Conservation (phyloP, 1,284 basidiomycete genomes). For the Melampsora occidentalis region DNA sequence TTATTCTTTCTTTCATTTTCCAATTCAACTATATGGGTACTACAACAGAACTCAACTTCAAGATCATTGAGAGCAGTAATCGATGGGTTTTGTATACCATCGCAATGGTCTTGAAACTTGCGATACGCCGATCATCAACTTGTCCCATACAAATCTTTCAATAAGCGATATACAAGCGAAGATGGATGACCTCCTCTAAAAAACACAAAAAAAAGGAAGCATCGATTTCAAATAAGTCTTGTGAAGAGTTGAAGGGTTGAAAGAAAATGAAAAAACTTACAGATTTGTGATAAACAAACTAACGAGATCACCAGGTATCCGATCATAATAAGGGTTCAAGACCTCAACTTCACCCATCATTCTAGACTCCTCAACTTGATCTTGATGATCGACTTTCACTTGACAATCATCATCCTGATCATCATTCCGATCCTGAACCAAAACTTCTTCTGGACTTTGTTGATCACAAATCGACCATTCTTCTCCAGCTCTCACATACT, state of each 20-base stretch:
- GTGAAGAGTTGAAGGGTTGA: too few relatives aligned
- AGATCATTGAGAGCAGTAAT: too few relatives aligned
- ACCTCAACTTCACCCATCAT: slow-evolving; percentile 22
- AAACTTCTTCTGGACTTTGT: slow-evolving; percentile 37
- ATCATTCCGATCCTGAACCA: background rate
- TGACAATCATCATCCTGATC: background rate
- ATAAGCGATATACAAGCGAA: slow-evolving; percentile 33
- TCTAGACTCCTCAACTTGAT: background rate
- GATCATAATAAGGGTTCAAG: slow-evolving; percentile 41
- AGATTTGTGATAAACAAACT: slow-evolving; percentile 43
- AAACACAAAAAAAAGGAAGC: slow-evolving; percentile 1
- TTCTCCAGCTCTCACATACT: slow-evolving; percentile 25
- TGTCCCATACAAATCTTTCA: slow-evolving; percentile 44
- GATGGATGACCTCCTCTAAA: slow-evolving; percentile 39
- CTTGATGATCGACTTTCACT: background rate
- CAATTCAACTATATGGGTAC: too few relatives aligned
- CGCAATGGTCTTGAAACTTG: too few relatives aligned
- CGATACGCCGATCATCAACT: background rate
- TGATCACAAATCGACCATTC: slow-evolving; percentile 25
- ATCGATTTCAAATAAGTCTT: too few relatives aligned
- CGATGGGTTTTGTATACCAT: too few relatives aligned
- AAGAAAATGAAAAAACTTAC: slow-evolving; percentile 14
- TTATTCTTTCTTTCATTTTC: too few relatives aligned
- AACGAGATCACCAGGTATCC: slow-evolving; percentile 32
- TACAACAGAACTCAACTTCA: too few relatives aligned